Conservation (phyloP, 345 rosid genomes). For the Rhodamnia argentea region DNA sequence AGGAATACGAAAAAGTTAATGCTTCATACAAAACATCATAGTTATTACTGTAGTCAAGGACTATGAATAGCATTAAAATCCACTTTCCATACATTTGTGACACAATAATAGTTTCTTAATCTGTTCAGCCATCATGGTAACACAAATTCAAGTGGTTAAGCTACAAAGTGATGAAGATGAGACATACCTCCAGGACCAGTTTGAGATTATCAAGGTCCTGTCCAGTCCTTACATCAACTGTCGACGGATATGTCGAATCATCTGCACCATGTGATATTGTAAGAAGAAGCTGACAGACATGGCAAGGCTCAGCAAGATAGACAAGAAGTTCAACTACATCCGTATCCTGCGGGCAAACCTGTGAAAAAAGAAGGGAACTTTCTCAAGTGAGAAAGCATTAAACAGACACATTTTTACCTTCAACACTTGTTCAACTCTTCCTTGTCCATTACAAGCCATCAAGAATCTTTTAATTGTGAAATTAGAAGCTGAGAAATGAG, state of each 20-base stretch:
- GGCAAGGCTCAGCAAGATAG: constrained; percentile 93
- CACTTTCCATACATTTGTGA: not conserved
- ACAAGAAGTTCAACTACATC: constrained; percentile 82
- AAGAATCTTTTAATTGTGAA: not conserved
- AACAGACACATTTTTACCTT: not conserved
- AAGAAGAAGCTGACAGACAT: constrained; percentile 87
- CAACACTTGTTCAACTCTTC: not conserved
- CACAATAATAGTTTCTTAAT: not conserved
- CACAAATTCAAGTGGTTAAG: not conserved
- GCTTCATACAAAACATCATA: not conserved
- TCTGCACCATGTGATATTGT: constrained; percentile 88
- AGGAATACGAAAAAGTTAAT: not conserved
- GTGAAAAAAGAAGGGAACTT: constrained; percentile 15
- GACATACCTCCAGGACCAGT: constrained; percentile 71
- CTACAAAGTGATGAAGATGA: not conserved
- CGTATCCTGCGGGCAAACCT: constrained; percentile 82
- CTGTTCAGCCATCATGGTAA: not conserved
- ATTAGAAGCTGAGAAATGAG: not conserved
- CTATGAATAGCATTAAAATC: not conserved
- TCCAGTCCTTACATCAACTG: constrained; percentile 86
- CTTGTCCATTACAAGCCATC: not conserved
- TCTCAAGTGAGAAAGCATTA: not conserved
- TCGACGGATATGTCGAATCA: constrained; percentile 77
- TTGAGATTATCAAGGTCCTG: constrained; percentile 70
- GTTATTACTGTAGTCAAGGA: not conserved